Evolutionary conservation across 1,139 yeast genomes (phyloP), one percentile per base, ranked within the genome.

Genomic region (Yamadazyma dushanensis): DNA sequence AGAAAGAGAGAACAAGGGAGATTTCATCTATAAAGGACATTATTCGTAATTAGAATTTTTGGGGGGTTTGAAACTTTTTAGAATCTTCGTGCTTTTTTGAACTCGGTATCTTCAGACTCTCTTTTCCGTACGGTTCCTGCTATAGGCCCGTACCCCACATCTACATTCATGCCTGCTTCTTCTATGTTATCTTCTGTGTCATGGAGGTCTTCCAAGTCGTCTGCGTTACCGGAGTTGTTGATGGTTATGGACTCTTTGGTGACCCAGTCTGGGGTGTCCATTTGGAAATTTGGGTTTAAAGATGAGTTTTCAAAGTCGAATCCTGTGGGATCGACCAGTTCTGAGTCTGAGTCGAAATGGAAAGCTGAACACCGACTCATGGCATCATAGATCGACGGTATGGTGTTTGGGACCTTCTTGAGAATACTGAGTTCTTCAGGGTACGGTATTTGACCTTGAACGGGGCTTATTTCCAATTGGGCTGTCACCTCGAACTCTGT

Each of bases 141-240:
- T 3, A 64, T 50, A 3, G 66, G 56, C 7, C 63, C 66, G 40
- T 50, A 61, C 15, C 71, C 73, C n/a, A 70, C 57, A 35, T 68
- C 70, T 16, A 70, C 73, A 37, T 62, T 49, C 76, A 70, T 70
- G 2, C 73, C 75, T 1, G 75, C 75, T 13, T 49, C 61, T 4
- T 46, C 57, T 2, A 41, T 45, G 5, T 46, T 53, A 3, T 43
- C 50, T 1, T 40, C 44, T 2, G 35, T 44, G 5, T 43, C 43
- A 9, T 45, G 56, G 5, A 46, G 47, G 4, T 45, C 47, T 21
- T 48, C 65, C 26, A 63, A 50, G 44, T 64, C 74, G 45, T 68
- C 74, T 5, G 71, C 74, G 37, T 59, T 51, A 10, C 74, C 74
- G 1, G 41, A 31, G 37, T 57, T 62, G 24, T 48, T 47, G 25